phyloP scores from a whole-genome alignment of 148 eudicot genomes.

The Nepenthes gracilis region DNA sequence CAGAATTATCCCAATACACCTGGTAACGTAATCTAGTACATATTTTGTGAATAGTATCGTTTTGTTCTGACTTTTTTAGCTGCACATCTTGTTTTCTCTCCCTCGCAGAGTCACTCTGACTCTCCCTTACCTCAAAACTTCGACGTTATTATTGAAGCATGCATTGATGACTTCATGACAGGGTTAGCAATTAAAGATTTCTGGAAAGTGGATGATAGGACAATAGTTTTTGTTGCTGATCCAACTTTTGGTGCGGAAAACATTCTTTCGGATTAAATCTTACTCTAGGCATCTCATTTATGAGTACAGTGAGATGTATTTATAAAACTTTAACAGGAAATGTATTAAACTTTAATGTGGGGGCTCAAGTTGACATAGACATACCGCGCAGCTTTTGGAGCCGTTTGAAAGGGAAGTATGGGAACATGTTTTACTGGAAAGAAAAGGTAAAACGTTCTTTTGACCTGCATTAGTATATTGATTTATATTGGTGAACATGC shows the following conservation, averaged over 20 bases:
- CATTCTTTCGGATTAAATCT: neutral
- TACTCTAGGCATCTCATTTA: neutral
- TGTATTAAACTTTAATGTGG: slow-evolving; percentile 85
- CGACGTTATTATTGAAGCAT: neutral
- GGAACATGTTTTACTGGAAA: slow-evolving; percentile 94
- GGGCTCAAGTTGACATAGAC: slow-evolving; percentile 66
- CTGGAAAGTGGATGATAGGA: slow-evolving; percentile 91
- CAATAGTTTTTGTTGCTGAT: slow-evolving; percentile 92
- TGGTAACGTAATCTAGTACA: slow-evolving; percentile 34
- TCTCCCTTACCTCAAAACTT: neutral
- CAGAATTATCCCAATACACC: slow-evolving; percentile 98
- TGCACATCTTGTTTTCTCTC: neutral
- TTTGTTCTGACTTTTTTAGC: neutral
- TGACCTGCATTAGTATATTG: neutral
- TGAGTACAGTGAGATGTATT: neutral
- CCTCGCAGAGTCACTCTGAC: neutral
- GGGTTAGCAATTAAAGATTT: slow-evolving; percentile 89
- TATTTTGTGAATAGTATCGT: neutral
- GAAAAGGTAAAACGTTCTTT: slow-evolving; percentile 46
- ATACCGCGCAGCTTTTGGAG: slow-evolving; percentile 94
- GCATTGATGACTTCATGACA: slow-evolving; percentile 7
- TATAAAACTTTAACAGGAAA: slow-evolving; percentile 37
- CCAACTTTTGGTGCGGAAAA: slow-evolving; percentile 67
- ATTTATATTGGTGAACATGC: neutral
- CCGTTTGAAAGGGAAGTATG: slow-evolving; percentile 87